Conservation (phyloP, 176 grass and related monocot species). For the Aegilops tauschii region DNA sequence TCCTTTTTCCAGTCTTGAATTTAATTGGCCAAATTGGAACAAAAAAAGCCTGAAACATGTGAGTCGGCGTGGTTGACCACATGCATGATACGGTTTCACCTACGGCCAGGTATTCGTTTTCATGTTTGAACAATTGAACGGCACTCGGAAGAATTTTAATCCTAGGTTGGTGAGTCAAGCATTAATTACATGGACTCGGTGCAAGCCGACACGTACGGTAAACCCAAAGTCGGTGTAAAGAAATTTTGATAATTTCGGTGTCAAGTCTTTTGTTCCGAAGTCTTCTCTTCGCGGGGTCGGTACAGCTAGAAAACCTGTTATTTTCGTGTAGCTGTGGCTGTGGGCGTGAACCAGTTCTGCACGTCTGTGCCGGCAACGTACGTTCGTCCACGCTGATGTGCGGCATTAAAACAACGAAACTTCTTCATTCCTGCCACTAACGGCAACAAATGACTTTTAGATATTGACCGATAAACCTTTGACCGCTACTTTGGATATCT, state of each 20-base stretch:
- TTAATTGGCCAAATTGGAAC: neutral
- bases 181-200: neutral
- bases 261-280: neutral
- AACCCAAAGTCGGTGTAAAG: neutral
- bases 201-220: neutral
- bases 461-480: no score
- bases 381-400: neutral
- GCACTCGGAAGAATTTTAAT: neutral
- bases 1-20: neutral
- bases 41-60: neutral
- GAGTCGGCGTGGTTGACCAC: neutral
- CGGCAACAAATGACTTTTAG: neutral
- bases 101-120: no score
- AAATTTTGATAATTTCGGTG: neutral
- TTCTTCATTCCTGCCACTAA: neutral
- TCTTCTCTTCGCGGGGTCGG: neutral
- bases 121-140: no score
- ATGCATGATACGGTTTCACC: neutral
- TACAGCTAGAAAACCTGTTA: neutral
- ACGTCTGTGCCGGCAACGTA: neutral
- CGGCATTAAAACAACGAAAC: neutral
- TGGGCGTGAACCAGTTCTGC: neutral
- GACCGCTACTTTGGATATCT: no score
- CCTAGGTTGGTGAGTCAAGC: neutral
- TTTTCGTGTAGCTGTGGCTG: neutral